Conservation (phyloP, 768 basidiomycete genomes). For the Lactarius akahatsu region DNA sequence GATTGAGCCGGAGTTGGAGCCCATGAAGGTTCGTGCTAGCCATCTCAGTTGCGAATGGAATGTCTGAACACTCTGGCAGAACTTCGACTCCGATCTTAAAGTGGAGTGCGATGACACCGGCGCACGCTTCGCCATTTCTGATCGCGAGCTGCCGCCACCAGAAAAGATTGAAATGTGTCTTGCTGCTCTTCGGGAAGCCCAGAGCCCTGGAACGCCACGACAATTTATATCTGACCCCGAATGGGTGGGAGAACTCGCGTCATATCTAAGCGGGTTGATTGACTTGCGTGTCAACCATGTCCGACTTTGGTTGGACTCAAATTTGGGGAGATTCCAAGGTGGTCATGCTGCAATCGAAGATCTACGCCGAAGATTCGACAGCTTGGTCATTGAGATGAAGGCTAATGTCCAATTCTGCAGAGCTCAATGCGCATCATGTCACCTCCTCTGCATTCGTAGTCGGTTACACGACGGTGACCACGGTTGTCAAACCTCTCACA, state of each 20-base stretch:
- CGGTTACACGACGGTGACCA: constrained; percentile 50
- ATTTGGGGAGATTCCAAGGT: constrained; percentile 46
- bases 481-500: constrained; percentile 51
- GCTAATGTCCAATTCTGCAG: constrained; percentile 50
- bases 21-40: constrained; percentile 44
- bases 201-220: constrained; percentile 38
- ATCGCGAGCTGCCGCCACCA: constrained; percentile 23
- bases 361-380: constrained; percentile 48
- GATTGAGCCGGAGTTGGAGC: constrained; percentile 45
- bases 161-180: constrained; percentile 35
- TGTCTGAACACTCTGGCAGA: constrained; percentile 36
- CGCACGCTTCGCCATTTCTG: constrained; percentile 38
- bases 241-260: constrained; percentile 43
- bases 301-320: constrained; percentile 50
- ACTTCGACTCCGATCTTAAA: constrained; percentile 49
- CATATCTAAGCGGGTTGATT: constrained; percentile 41
- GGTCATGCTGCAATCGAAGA: constrained; percentile 47
- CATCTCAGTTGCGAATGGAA: no score
- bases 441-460: constrained; percentile 49
- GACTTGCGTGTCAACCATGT: constrained; percentile 49
- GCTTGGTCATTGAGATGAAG: constrained; percentile 45
- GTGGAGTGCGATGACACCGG: constrained; percentile 43
- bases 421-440: constrained; percentile 47
- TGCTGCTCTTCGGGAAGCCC: constrained; percentile 30
- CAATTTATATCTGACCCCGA: constrained; percentile 40